Conservation (phyloP, 129 eudicot species). For the Flaveria ramosissima region DNA sequence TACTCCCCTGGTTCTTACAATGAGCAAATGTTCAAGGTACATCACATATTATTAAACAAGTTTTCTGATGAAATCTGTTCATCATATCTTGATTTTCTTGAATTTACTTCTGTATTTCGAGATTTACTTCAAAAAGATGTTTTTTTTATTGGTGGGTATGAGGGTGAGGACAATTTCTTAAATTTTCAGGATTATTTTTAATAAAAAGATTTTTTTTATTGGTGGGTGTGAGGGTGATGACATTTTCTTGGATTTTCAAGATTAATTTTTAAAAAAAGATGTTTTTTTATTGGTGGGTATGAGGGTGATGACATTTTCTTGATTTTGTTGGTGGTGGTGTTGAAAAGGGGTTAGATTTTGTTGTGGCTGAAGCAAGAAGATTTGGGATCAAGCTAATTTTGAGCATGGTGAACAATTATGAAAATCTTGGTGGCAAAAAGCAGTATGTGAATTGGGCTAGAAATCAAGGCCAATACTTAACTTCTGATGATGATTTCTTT, state of each 20-base stretch:
- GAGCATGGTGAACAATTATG: slow-evolving; percentile 89
- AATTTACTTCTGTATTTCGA: too few relatives aligned
- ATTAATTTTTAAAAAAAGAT: not conserved
- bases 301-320: slow-evolving; percentile 22
- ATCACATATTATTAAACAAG: not conserved
- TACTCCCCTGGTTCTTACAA: slow-evolving; percentile 79
- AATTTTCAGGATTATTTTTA: not conserved
- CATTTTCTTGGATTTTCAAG: not conserved
- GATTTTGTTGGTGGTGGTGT: slow-evolving; percentile 26
- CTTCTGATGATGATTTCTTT: slow-evolving; percentile 91
- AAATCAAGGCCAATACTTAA: slow-evolving; percentile 71
- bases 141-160: not conserved
- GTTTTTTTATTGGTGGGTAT: slow-evolving; percentile 24
- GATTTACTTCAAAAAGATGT: not conserved
- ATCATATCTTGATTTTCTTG: not conserved
- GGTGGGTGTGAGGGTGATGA: slow-evolving; percentile 16
- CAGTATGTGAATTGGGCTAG: slow-evolving; percentile 99
- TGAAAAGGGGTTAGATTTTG: slow-evolving; percentile 90
- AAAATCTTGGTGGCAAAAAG: slow-evolving; percentile 83
- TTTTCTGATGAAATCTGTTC: not conserved
- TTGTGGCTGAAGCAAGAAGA: slow-evolving; percentile 91
- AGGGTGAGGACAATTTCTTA: not conserved
- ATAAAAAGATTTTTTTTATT: not conserved
- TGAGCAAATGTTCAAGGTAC: slow-evolving; percentile 79
- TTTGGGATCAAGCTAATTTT: slow-evolving; percentile 81